Conservation (phyloP, 2,329 filamentous ascomycete genomes). For the Colletotrichum tropicale region DNA sequence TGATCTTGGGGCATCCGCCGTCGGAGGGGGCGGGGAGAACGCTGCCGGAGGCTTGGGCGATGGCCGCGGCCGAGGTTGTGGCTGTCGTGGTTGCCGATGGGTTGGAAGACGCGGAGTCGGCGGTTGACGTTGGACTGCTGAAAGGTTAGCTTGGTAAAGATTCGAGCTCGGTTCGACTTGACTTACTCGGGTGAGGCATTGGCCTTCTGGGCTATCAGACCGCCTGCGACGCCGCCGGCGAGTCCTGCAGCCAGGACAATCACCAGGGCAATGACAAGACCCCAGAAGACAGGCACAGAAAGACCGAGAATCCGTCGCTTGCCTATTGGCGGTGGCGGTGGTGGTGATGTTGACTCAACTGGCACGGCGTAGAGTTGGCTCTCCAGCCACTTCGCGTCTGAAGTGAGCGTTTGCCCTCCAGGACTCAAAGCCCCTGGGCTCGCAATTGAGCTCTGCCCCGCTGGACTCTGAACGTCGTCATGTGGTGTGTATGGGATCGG, state of each 20-base stretch:
- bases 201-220: conserved; percentile 17
- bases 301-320: conserved; percentile 20
- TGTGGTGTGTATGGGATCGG: background rate
- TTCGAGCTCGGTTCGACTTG: background rate
- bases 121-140: background rate
- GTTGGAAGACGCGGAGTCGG: background rate
- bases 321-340: background rate
- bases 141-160: background rate
- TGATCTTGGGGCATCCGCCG: conserved; percentile 21
- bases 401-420: background rate
- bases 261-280: conserved; percentile 13
- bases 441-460: background rate
- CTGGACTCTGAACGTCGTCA: background rate
- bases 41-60: background rate
- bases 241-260: conserved; percentile 21
- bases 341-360: background rate
- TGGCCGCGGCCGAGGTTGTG: background rate
- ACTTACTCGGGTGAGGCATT: background rate
- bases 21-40: conserved; percentile 20
- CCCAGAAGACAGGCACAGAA: conserved; percentile 22
- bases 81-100: background rate
- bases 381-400: background rate
- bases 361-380: background rate
- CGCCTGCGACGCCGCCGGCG: conserved; percentile 23
- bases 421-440: background rate